Conservation (phyloP, 1,284 basidiomycete genomes). For the Cystobasidium slooffiae region DNA sequence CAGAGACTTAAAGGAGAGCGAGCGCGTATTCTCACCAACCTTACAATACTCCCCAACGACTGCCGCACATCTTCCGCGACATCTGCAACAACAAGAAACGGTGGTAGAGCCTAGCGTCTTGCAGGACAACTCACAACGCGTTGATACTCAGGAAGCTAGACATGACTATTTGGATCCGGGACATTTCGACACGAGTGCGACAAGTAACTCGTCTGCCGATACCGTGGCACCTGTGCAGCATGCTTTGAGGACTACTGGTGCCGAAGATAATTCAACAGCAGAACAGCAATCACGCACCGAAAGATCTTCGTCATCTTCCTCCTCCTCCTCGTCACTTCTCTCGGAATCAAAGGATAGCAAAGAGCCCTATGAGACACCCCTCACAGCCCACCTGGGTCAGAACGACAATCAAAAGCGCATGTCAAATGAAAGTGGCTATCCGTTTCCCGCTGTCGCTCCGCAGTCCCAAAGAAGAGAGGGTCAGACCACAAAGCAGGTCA, state of each 20-base stretch:
- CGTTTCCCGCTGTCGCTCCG: neutral
- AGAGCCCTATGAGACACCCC: conserved; percentile 19
- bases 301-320: conserved; percentile 16
- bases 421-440: conserved; percentile 1
- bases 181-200: neutral
- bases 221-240: neutral
- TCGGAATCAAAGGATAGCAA: neutral
- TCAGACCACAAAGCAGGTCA: neutral
- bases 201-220: neutral
- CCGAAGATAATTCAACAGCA: neutral
- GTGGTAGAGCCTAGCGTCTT: neutral
- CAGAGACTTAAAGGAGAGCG: neutral
- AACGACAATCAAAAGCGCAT: neutral
- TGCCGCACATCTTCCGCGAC: neutral
- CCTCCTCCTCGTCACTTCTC: conserved; percentile 13
- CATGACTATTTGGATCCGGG: neutral
- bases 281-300: neutral
- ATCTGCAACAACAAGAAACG: neutral
- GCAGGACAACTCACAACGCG: neutral
- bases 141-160: neutral
- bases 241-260: neutral
- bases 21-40: neutral
- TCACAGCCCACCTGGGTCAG: neutral
- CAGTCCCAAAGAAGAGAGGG: neutral
- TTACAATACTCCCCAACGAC: neutral